These are phyloP conservation scores for Chaetomium sp. DNA, from an alignment of 2,329 filamentous ascomycete species.

Conservation along the genomic window DNA sequence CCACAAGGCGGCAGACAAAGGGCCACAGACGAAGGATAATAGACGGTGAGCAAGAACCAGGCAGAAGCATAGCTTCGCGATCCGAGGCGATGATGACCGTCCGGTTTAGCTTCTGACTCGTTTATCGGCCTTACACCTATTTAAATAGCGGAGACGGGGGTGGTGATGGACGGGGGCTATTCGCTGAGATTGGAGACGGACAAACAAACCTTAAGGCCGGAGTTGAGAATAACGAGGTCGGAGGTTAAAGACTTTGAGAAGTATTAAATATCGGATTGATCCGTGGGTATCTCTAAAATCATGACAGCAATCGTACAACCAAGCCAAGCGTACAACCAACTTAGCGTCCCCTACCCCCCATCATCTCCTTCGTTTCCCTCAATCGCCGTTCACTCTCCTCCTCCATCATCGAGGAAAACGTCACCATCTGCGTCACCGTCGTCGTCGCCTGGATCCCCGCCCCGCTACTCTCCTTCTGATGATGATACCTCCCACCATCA, in stretches of 20 bases:
- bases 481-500: background rate
- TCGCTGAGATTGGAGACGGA: too few species aligned
- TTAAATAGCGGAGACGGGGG: too few species aligned
- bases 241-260: background rate
- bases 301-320: background rate
- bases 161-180: too few species aligned
- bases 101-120: too few species aligned
- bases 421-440: constrained; percentile 11
- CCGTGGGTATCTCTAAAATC: constrained; percentile 4
- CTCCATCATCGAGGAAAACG: constrained; percentile 3
- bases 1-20: too few species aligned
- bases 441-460: constrained; percentile 10
- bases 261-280: background rate
- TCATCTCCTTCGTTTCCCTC: background rate
- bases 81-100: too few species aligned
- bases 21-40: too few species aligned
- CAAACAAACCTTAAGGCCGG: too few species aligned
- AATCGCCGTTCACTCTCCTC: background rate
- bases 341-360: background rate
- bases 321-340: background rate
- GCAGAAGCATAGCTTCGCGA: too few species aligned
- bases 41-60: too few species aligned
- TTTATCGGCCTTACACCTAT: too few species aligned
- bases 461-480: background rate
- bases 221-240: too few species aligned